Conservation (phyloP, 2,329 filamentous ascomycete genomes). For the Diaporthe citriasiana region DNA sequence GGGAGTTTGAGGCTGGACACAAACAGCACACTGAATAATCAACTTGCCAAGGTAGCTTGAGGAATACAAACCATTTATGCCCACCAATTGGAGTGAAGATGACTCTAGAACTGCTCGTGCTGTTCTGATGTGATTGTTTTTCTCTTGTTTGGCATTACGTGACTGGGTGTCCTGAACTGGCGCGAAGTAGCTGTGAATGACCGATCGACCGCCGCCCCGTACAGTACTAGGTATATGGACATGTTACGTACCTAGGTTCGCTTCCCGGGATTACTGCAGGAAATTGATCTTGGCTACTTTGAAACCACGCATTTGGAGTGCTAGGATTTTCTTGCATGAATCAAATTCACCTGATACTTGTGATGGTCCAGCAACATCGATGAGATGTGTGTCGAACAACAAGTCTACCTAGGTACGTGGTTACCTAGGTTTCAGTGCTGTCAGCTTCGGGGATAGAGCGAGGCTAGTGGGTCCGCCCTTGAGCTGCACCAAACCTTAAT, state of each 20-base stretch:
- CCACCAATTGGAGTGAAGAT: not conserved
- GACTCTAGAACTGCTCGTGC: not conserved
- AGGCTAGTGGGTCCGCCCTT: constrained; percentile 2
- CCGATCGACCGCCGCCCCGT: too few species aligned
- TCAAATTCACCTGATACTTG: too few species aligned
- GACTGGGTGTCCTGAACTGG: not conserved
- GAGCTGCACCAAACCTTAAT: constrained; percentile 26
- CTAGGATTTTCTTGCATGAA: too few species aligned
- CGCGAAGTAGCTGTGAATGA: not conserved
- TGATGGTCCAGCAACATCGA: not conserved
- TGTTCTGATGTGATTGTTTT: not conserved
- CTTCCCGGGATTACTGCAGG: not conserved
- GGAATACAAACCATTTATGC: not conserved
- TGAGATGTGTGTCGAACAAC: not conserved
- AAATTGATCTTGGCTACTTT: not conserved
- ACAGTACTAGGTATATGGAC: too few species aligned
- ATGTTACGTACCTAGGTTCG: too few species aligned
- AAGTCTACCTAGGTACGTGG: not conserved
- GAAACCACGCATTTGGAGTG: not conserved
- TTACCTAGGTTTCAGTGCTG: constrained; percentile 13
- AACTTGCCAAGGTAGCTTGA: not conserved
- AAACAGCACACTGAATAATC: not conserved
- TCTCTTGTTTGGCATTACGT: not conserved
- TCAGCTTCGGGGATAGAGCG: constrained; percentile 23
- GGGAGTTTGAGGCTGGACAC: too few species aligned